These are phyloP conservation scores for Guadua angustifolia DNA, from an alignment of 176 grass and related monocot genomes.

Conservation along the genomic window DNA sequence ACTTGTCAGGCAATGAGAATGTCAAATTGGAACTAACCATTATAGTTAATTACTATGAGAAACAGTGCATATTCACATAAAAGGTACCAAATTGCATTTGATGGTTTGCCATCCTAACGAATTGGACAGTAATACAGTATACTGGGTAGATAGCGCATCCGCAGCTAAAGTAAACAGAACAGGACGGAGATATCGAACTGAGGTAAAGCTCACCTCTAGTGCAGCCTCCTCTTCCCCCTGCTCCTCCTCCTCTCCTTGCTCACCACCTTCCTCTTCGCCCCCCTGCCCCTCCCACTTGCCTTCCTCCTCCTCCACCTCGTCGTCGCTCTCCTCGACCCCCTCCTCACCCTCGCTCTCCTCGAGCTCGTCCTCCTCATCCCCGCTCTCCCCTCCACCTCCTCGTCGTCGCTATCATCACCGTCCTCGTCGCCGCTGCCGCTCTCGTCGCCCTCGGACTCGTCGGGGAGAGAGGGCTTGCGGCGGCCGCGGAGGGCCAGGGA, in stretches of 20 bases:
- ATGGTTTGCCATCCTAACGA: too few species aligned
- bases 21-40: background rate
- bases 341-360: constrained; percentile 17
- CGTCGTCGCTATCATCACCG: constrained; percentile 23
- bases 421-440: constrained; percentile 30
- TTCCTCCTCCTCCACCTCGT: background rate
- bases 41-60: background rate
- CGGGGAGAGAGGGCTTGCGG: constrained; percentile 43
- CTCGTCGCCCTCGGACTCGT: constrained; percentile 35
- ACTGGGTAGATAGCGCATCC: background rate
- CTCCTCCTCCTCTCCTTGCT: background rate
- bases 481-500: constrained; percentile 46
- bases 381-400: constrained; percentile 45
- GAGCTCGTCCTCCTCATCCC: constrained; percentile 53
- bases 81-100: background rate
- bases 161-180: constrained; percentile 5
- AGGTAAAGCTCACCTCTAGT: constrained; percentile 20
- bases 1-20: background rate
- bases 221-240: constrained; percentile 21
- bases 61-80: too few species aligned
- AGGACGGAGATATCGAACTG: background rate
- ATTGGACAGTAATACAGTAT: background rate
- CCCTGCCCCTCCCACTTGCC: background rate
- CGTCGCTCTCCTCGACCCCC: background rate
- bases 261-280: constrained; percentile 20